Percentiles rank a stretch among this genome's conserved stretches.
Evolutionary conservation across 1,139 yeast species (phyloP).

Genomic region (Lodderomyces elongisporus): DNA sequence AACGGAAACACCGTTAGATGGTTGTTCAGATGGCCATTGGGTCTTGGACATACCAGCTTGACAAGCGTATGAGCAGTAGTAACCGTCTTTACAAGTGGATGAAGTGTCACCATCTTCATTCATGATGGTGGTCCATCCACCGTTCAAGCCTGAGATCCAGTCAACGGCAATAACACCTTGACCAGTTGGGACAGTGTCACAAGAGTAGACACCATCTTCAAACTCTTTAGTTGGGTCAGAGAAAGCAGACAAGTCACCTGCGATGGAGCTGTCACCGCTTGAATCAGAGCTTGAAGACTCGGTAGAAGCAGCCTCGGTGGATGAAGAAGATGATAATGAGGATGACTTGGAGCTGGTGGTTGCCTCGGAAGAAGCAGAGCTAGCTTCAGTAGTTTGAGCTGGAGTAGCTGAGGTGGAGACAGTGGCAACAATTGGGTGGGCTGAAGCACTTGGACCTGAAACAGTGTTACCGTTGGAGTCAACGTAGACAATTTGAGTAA

Average conservation of each 20-base stretch:
- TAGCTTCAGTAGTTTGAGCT: conserved; percentile 17
- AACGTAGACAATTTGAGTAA: conserved; percentile 78
- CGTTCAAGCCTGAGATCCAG: conserved; percentile 47
- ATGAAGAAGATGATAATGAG: conserved; percentile 10
- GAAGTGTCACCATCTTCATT: conserved; percentile 61
- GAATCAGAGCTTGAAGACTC: conserved; percentile 12
- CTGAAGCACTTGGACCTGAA: conserved; percentile 13
- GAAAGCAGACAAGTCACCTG: conserved; percentile 55
- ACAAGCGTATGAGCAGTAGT: conserved; percentile 81
- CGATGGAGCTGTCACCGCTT: conserved; percentile 25
- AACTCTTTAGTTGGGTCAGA: conserved; percentile 50
- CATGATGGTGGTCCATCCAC: conserved; percentile 74
- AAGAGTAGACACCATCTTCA: conserved; percentile 58
- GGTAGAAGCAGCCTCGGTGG: conserved; percentile 15
- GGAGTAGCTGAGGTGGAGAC: conserved; percentile 8
- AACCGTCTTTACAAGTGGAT: conserved; percentile 64
- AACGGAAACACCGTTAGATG: conserved; percentile 67
- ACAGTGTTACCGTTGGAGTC: conserved; percentile 58
- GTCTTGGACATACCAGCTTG: conserved; percentile 90
- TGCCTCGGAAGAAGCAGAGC: no score
- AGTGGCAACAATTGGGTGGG: conserved; percentile 8
- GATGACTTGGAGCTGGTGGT: conserved; percentile 19
- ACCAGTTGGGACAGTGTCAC: conserved; percentile 62
- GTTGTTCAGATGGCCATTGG: conserved; percentile 77
- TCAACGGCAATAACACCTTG: conserved; percentile 67